phyloP scores from a whole-genome alignment of 768 basidiomycete genomes.

The Amanita jacksonii region DNA sequence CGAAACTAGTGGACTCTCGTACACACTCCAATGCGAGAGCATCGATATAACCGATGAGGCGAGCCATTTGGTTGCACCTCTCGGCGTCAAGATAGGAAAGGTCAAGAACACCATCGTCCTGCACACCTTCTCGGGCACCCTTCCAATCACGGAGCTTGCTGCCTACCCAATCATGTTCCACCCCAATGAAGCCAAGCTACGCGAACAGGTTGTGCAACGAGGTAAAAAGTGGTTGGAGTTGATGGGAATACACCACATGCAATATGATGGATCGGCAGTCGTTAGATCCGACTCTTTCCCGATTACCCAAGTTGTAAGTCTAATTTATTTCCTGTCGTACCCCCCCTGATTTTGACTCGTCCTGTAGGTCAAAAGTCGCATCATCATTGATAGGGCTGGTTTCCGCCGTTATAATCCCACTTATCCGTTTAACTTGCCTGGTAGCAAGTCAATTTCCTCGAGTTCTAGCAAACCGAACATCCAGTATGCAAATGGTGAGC shows the following conservation, averaged over 20 bases:
- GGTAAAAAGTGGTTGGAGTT: conserved; percentile 48
- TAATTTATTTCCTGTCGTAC: not conserved
- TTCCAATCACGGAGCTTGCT: conserved; percentile 39
- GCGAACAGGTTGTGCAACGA: conserved; percentile 30
- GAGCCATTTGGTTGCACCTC: conserved; percentile 9
- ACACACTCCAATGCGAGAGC: conserved; percentile 39
- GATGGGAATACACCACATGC: conserved; percentile 46
- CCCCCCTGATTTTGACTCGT: conserved; percentile 1
- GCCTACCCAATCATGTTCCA: conserved; percentile 48
- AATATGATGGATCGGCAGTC: conserved; percentile 45
- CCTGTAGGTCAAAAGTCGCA: conserved; percentile 39
- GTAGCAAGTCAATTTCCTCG: conserved; percentile 11
- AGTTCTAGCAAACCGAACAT: not conserved
- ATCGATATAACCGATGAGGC: conserved; percentile 42
- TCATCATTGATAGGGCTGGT: conserved; percentile 52
- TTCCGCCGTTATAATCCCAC: conserved; percentile 45
- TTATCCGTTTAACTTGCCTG: conserved; percentile 33
- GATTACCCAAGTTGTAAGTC: conserved; percentile 41
- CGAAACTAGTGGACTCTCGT: conserved; percentile 25
- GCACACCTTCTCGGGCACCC: conserved; percentile 36
- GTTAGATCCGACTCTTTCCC: conserved; percentile 24
- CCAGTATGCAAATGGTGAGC: not conserved
- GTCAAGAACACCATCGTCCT: conserved; percentile 33
- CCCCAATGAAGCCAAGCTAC: conserved; percentile 31
- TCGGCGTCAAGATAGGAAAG: conserved; percentile 21